Evolutionary conservation across 352 stramenopile species (phyloP).

Genomic region (Phytophthora cajani): DNA sequence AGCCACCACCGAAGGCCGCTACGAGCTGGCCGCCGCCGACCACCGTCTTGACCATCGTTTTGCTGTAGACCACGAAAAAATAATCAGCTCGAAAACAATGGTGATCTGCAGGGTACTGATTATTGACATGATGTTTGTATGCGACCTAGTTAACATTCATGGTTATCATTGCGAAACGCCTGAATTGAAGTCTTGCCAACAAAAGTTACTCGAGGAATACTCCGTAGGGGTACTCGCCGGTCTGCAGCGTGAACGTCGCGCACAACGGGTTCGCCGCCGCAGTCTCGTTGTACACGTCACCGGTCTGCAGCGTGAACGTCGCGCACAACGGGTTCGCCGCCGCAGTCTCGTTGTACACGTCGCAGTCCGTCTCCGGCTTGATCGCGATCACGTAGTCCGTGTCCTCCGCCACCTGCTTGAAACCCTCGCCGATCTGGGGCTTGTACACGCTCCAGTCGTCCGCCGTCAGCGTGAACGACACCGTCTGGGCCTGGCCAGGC

Average conservation of each 20-base stretch:
- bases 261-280: constrained; percentile 1
- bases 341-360: constrained; percentile 1
- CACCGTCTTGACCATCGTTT: constrained; percentile 63
- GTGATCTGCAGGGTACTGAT: background rate
- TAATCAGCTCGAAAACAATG: background rate
- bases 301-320: too few relatives aligned
- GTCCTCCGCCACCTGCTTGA: constrained; percentile 1
- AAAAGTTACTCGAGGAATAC: constrained; percentile 46
- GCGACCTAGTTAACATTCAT: background rate
- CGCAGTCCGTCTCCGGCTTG: constrained; percentile 5
- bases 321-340: constrained; percentile 2
- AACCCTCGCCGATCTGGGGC: background rate
- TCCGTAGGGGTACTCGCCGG: constrained; percentile 26
- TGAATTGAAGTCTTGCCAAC: too few relatives aligned
- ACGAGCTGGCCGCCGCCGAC: constrained; percentile 36
- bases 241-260: constrained; percentile 1
- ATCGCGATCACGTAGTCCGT: constrained; percentile 1
- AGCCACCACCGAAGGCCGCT: constrained; percentile 59
- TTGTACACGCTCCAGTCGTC: constrained; percentile 1
- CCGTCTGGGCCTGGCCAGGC: background rate
- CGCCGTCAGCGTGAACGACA: background rate
- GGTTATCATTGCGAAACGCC: background rate
- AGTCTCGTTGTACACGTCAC: constrained; percentile 3
- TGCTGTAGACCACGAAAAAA: constrained; percentile 11
- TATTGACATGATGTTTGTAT: background rate